Evolutionary conservation across 2,329 filamentous ascomycete species (phyloP).

Genomic region (Diaporthe ilicicola): DNA sequence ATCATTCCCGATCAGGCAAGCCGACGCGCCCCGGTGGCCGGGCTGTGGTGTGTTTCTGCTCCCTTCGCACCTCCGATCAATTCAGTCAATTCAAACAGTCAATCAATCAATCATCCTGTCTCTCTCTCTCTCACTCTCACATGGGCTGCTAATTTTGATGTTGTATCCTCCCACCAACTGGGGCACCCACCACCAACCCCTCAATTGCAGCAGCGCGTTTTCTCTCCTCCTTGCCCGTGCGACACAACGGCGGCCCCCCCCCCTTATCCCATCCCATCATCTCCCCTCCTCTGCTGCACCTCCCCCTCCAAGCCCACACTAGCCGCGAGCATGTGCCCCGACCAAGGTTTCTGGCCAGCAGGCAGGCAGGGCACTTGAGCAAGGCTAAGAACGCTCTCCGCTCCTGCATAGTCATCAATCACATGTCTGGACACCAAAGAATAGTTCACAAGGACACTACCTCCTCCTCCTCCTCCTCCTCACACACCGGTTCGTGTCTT

Average conservation of each 20-base stretch:
- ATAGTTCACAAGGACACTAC: no score
- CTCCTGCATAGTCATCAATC: constrained; percentile 24
- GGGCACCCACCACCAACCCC: no score
- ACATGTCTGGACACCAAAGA: not conserved
- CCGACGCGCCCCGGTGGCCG: not conserved
- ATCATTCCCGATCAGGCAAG: constrained; percentile 11
- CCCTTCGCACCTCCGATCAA: not conserved
- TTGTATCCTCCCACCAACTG: no score
- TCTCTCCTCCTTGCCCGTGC: no score
- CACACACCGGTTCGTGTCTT: constrained; percentile 1
- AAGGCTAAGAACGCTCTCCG: not conserved
- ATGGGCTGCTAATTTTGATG: no score
- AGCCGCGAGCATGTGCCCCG: constrained; percentile 13
- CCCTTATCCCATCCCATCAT: not conserved
- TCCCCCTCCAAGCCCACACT: not conserved
- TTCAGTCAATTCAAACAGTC: not conserved
- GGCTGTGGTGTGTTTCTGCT: not conserved
- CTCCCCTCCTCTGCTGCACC: not conserved
- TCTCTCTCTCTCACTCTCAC: no score
- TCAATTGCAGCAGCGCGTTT: not conserved
- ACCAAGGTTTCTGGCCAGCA: not conserved
- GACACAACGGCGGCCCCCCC: not conserved
- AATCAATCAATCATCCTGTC: not conserved
- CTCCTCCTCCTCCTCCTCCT: not conserved
- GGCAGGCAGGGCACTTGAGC: not conserved